phyloP scores from a whole-genome alignment of 352 stramenopile species.

The Pythium folliculosum region DNA sequence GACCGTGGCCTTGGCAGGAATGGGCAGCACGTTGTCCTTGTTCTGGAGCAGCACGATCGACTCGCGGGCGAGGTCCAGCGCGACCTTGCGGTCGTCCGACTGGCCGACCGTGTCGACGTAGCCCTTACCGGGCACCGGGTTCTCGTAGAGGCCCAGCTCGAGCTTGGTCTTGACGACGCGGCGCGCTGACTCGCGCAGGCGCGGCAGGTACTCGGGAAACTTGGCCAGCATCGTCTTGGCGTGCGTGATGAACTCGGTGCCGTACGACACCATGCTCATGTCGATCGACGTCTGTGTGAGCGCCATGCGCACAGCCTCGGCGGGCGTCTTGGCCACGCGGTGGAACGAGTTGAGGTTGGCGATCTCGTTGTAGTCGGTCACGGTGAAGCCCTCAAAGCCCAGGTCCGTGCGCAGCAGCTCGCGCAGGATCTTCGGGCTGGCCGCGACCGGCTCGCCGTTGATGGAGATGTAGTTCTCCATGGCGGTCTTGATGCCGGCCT shows the following conservation, averaged over 20 bases:
- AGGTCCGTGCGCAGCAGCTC: slow-evolving; percentile 54
- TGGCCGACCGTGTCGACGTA: slow-evolving; percentile 35
- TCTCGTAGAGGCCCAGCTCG: slow-evolving; percentile 31
- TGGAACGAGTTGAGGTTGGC: slow-evolving; percentile 68
- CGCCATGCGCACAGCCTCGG: slow-evolving; percentile 46
- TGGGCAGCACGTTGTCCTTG: slow-evolving; percentile 57
- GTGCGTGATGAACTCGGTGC: slow-evolving; percentile 31
- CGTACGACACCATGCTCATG: slow-evolving; percentile 77
- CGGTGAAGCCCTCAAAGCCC: slow-evolving; percentile 67
- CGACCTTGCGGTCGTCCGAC: slow-evolving; percentile 24
- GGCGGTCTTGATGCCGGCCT: slow-evolving; percentile 78
- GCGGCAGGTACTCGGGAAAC: slow-evolving; percentile 7
- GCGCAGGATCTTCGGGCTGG: slow-evolving; percentile 64
- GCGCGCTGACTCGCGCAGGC: slow-evolving; percentile 18
- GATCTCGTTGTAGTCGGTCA: slow-evolving; percentile 86
- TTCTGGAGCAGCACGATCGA: slow-evolving; percentile 87
- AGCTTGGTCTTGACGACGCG: slow-evolving; percentile 33
- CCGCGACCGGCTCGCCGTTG: slow-evolving; percentile 90
- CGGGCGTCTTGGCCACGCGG: slow-evolving; percentile 35
- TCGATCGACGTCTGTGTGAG: slow-evolving; percentile 71
- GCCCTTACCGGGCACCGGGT: slow-evolving; percentile 24
- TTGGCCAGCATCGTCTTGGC: slow-evolving; percentile 31
- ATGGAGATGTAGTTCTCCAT: slow-evolving; percentile 96
- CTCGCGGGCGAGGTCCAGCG: slow-evolving; percentile 29
- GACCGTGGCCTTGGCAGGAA: slow-evolving; percentile 35